These are phyloP conservation scores for Mycena albidolilacea DNA, from an alignment of 768 basidiomycete genomes.

Conservation along the genomic window DNA sequence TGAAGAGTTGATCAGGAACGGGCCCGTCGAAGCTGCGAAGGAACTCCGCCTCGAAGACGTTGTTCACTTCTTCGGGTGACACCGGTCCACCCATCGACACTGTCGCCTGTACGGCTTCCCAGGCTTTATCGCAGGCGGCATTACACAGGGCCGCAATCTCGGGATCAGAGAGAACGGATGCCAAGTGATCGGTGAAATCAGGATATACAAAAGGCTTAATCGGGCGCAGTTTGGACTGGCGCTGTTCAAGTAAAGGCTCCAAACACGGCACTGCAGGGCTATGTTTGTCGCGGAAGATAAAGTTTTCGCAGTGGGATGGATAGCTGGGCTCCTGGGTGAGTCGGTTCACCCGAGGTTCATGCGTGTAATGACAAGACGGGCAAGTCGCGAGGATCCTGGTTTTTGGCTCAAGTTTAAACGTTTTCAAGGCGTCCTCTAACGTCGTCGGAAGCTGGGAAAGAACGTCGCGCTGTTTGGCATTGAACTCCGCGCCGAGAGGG, in stretches of 20 bases:
- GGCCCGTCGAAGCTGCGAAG: too few species aligned
- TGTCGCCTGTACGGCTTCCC: too few species aligned
- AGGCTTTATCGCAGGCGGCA: too few species aligned
- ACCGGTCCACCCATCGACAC: too few species aligned
- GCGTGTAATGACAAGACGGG: slow-evolving; percentile 35
- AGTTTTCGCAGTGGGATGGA: slow-evolving; percentile 14
- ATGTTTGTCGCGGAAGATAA: too few species aligned
- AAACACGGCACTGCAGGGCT: not conserved
- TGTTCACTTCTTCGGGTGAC: too few species aligned
- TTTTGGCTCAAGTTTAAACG: slow-evolving; percentile 31
- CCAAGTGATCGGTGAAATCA: slow-evolving; percentile 41
- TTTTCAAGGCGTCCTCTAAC: slow-evolving; percentile 33
- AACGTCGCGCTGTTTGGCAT: slow-evolving; percentile 31
- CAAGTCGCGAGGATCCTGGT: not conserved
- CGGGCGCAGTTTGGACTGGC: too few species aligned
- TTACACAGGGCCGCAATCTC: slow-evolving; percentile 24
- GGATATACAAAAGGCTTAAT: too few species aligned
- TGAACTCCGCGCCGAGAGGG: slow-evolving; percentile 26
- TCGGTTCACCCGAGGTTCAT: slow-evolving; percentile 32
- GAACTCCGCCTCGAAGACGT: too few species aligned
- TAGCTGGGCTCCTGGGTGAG: slow-evolving; percentile 32
- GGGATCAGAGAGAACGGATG: slow-evolving; percentile 39
- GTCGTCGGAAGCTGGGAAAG: slow-evolving; percentile 34
- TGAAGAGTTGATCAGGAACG: too few species aligned
- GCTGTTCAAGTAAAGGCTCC: slow-evolving; percentile 5